Percentiles rank a stretch among this genome's conserved stretches.
Conservation (phyloP, 2,329 filamentous ascomycete species). For the Pseudogymnoascus sp. region DNA sequence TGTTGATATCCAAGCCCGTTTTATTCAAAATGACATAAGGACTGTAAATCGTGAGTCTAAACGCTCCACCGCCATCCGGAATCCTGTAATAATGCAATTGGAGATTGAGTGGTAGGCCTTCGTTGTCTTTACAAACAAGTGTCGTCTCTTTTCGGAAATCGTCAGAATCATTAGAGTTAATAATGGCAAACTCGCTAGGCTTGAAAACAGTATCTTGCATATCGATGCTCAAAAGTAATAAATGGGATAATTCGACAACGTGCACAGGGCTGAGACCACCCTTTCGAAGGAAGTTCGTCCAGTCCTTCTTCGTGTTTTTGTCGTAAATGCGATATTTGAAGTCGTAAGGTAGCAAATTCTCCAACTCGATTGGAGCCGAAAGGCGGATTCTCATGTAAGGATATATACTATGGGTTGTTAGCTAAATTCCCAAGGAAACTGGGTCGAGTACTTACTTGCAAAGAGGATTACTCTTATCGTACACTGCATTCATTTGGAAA, state of each 20-base stretch:
- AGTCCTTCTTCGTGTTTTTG: slow-evolving; percentile 96
- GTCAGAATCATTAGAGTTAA: slow-evolving; percentile 80
- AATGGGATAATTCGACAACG: slow-evolving; percentile 89
- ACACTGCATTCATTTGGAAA: slow-evolving; percentile 87
- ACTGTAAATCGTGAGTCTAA: slow-evolving; percentile 90
- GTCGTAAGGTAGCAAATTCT: slow-evolving; percentile 91
- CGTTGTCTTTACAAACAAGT: slow-evolving; percentile 75
- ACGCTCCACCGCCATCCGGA: slow-evolving; percentile 87
- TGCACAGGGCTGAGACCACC: slow-evolving; percentile 96
- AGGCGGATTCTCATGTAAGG: slow-evolving; percentile 92
- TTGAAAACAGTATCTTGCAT: slow-evolving; percentile 96
- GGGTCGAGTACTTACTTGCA: slow-evolving; percentile 48
- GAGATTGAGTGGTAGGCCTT: slow-evolving; percentile 69
- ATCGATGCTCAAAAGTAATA: slow-evolving; percentile 85
- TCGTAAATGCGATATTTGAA: slow-evolving; percentile 99
- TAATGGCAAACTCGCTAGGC: slow-evolving; percentile 91
- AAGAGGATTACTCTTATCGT: slow-evolving; percentile 74
- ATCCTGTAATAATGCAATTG: slow-evolving; percentile 86
- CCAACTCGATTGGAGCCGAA: slow-evolving; percentile 84
- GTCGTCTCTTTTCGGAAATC: slow-evolving; percentile 80
- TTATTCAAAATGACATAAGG: slow-evolving; percentile 94
- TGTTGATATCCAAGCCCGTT: slow-evolving; percentile 79
- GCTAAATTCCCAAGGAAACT: slow-evolving; percentile 9
- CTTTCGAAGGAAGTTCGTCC: slow-evolving; percentile 96
- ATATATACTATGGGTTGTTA: slow-evolving; percentile 54